Percentiles rank a stretch among this genome's conserved stretches.
Evolutionary conservation across 2,329 filamentous ascomycete species (phyloP).

Genomic region (Colletotrichum lentis): DNA sequence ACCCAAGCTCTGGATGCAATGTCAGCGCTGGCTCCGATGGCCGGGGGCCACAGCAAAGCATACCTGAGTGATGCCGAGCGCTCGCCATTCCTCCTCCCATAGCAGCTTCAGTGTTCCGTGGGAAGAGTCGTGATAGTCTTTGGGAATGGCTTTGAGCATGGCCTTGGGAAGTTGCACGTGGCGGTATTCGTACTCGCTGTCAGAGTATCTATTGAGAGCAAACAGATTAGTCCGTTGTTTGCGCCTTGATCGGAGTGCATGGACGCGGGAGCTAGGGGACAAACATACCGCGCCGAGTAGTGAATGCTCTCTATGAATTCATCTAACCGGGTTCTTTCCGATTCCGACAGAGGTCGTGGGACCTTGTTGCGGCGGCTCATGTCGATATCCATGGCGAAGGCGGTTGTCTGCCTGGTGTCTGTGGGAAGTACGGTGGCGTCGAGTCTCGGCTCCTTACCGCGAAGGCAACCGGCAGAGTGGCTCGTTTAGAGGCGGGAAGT

Average conservation of each 20-base stretch:
- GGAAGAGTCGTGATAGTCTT: constrained; percentile 88
- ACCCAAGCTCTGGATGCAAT: constrained; percentile 77
- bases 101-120: constrained; percentile 95
- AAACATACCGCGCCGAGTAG: constrained; percentile 82
- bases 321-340: constrained; percentile 83
- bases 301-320: constrained; percentile 95
- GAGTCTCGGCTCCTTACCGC: constrained; percentile 28
- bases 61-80: constrained; percentile 96
- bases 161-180: constrained; percentile 97
- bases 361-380: constrained; percentile 84
- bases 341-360: constrained; percentile 80
- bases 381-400: constrained; percentile 68
- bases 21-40: constrained; percentile 18
- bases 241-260: constrained; percentile 2
- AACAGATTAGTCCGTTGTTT: constrained; percentile 4
- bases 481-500: constrained; percentile 13
- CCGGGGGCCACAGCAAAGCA: neutral
- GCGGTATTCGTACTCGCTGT: constrained; percentile 93
- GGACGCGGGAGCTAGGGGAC: constrained; percentile 1
- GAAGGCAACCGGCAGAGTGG: constrained; percentile 26
- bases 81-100: constrained; percentile 99
- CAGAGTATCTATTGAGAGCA: constrained; percentile 75
- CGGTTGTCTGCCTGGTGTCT: constrained; percentile 10
- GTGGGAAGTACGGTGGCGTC: constrained; percentile 32
- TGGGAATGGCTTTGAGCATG: constrained; percentile 96